Evolutionary conservation across 345 rosid species (phyloP), one percentile per base, ranked within the genome.

Genomic region (Linum lewisii): DNA sequence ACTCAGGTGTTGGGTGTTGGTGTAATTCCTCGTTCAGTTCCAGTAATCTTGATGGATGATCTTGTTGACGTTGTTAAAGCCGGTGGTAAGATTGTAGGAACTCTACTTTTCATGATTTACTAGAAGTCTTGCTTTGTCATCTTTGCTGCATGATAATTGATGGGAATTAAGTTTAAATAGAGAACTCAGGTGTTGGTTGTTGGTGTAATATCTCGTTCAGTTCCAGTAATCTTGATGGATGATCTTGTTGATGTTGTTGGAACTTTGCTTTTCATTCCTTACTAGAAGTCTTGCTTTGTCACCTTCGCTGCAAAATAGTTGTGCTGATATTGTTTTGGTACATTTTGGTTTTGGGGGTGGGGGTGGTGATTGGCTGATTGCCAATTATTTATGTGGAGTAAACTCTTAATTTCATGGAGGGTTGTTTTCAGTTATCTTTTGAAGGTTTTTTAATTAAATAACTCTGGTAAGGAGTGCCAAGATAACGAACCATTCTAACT

Each of bases 51-150:
- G 67, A 82, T 59, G 77, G 95, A 88, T 76, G 95, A 92, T 80
- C 97, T 92, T 76, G 99, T 86, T 73, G 99, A 92, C 79, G 76
- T 75, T 57, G 86, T 89, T 67, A 88, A 86, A 81, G 94, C 97
- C 66, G 99, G 99, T 81, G 99, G 99, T 92, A 83, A 57, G 26
- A 29, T 75, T 66, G 19, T 44, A 34, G 19, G 44, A 53, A 58
- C 62, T 57, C 21, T 24, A 44, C 51, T 19, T 24, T 57, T 34
- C 29, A 38, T 38, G 10, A 2, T 10, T 38, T 38, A 9, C 16
- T 38, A 8, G 45, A 15, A 15, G 10, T 38, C 11, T 15, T 38
- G 45, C 11, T 8, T 15, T 38, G 38, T 34, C 10, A 8, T 38
- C 45, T 38, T 38, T 15, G 15, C 45, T 1, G 45, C 15, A 6